phyloP scores from a whole-genome alignment of 2,329 filamentous ascomycete genomes.

The Cadophora sp. region DNA sequence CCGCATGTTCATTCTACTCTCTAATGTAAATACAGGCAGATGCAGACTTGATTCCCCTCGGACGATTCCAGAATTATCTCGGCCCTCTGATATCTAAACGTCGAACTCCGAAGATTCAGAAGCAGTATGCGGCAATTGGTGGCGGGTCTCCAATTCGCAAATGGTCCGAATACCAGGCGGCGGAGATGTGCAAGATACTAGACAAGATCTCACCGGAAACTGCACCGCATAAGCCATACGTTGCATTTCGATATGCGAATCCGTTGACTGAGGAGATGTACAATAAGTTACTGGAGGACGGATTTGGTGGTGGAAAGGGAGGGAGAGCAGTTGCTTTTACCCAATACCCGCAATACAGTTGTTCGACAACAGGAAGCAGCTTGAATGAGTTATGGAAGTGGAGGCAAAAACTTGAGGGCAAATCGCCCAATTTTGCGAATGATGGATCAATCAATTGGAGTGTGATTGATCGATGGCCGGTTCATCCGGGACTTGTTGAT shows the following conservation, averaged over 20 bases:
- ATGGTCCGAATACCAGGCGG: slow-evolving; percentile 94
- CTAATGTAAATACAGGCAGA: slow-evolving; percentile 68
- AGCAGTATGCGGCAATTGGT: slow-evolving; percentile 94
- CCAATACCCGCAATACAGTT: slow-evolving; percentile 98
- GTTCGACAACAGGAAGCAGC: slow-evolving; percentile 94
- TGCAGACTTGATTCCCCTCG: slow-evolving; percentile 93
- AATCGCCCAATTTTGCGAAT: slow-evolving; percentile 56
- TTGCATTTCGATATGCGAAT: slow-evolving; percentile 94
- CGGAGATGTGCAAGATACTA: slow-evolving; percentile 96
- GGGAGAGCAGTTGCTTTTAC: slow-evolving; percentile 96
- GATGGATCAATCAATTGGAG: slow-evolving; percentile 89
- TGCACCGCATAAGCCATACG: slow-evolving; percentile 95
- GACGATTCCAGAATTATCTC: slow-evolving; percentile 87
- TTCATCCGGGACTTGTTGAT: slow-evolving; percentile 87
- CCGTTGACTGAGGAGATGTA: slow-evolving; percentile 97
- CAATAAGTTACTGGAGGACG: slow-evolving; percentile 79
- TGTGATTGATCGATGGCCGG: slow-evolving; percentile 97
- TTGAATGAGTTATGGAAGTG: slow-evolving; percentile 98
- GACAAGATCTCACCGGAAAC: slow-evolving; percentile 91
- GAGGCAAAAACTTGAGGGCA: slow-evolving; percentile 86
- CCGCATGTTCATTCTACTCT: slow-evolving; percentile 8
- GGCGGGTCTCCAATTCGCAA: slow-evolving; percentile 98
- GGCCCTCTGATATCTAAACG: slow-evolving; percentile 86
- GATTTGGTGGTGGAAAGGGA: slow-evolving; percentile 88
- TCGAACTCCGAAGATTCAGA: slow-evolving; percentile 93